Base-by-base conservation (phyloP, 441 rosid genomes). In the Gossypium aridum region DNA sequence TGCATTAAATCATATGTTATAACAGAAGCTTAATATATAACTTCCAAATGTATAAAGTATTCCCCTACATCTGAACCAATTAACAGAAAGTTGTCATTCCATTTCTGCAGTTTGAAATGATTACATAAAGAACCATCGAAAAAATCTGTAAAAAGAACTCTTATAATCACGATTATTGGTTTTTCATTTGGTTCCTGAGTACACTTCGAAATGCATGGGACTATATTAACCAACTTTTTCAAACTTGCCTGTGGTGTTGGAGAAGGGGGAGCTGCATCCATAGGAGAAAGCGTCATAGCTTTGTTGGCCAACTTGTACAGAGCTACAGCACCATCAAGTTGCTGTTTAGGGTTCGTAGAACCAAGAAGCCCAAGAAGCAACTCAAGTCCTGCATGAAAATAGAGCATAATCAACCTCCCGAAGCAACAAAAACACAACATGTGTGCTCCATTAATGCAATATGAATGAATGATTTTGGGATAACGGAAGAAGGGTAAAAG, bases 231-330 rank as follows among this genome's bases (percentile, higher is more conserved):
- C 7, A 31, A 45, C 39, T 31, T 55, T 25, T 51, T 17, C 26
- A 75, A 87, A 61, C 84, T 76, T 73, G 90, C 99, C 88, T 93
- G 93, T 74, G 92, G 97, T 39, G 97, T 95, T 78, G 99, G 98
- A 79, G 99, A 93, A 12, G 94, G 97, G 45, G 99, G 98, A 77
- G 98, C 98, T 61, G 97, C 96, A 84, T 93, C 97, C 59, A 89
- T 82, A 10, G 97, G 93, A 78, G 98, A 93, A 76, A 93, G 98
- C 76, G 91, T 73, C 83, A 75, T 89, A 10, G 98, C 88, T 83
- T 92, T 96, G 79, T 89, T 90, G 37, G 91, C 96, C 80, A 96
- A 83, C 86, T 85, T 93, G 85, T 72, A 89, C 63, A 96, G 83
- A 43, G 99, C 98, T 49, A 87, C 91, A 78, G 99, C 97, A 79